Evolutionary conservation across 108 stramenopile genomes (phyloP).

Genomic region (Parietichytrium sp.): DNA sequence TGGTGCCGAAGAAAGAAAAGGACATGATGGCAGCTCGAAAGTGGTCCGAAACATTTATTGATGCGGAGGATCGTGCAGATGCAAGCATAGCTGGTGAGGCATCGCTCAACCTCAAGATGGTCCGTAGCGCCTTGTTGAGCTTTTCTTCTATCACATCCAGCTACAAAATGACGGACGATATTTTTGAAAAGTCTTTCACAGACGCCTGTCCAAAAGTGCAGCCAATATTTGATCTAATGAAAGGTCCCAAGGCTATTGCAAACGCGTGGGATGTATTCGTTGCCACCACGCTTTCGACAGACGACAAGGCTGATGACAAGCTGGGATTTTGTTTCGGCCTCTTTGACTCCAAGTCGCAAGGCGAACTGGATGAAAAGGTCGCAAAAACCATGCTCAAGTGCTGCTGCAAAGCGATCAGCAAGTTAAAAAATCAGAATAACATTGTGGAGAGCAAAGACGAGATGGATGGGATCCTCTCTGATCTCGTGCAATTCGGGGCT

Average conservation of each 20-base stretch:
- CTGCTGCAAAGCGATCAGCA: conserved; percentile 21
- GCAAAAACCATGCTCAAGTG: conserved; percentile 21
- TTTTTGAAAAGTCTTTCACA: conserved; percentile 29
- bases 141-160: conserved; percentile 5
- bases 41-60: background rate
- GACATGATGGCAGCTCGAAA: conserved; percentile 10
- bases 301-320: background rate
- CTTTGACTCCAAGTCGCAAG: background rate
- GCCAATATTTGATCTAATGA: background rate
- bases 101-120: background rate
- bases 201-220: no score
- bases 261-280: conserved; percentile 29
- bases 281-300: background rate
- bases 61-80: background rate
- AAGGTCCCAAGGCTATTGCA: background rate
- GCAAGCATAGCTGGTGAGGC: background rate
- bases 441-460: background rate
- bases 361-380: background rate
- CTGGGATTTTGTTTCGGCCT: conserved; percentile 5
- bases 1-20: background rate
- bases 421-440: background rate
- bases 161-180: conserved; percentile 32
- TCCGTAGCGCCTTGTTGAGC: background rate
- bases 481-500: background rate
- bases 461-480: background rate